These are phyloP conservation scores for Adansonia gregorii DNA, from an alignment of 441 rosid species.

Conservation along the genomic window DNA sequence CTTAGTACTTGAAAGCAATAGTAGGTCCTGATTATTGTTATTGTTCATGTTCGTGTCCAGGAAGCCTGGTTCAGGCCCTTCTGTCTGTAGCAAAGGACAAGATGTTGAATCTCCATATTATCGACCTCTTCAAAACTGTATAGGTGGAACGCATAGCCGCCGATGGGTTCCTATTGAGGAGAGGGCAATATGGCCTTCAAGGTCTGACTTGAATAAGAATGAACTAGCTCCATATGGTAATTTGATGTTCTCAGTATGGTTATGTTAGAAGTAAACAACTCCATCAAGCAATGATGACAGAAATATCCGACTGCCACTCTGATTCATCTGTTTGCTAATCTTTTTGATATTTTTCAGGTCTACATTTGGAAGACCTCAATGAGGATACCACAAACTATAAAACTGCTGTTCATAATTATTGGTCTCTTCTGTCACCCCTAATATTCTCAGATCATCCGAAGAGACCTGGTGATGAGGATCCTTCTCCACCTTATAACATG, in stretches of 20 bases:
- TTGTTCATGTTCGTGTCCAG: slow-evolving; percentile 46
- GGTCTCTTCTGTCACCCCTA: slow-evolving; percentile 96
- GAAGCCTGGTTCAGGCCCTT: slow-evolving; percentile 77
- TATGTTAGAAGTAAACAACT: slow-evolving; percentile 18
- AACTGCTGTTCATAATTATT: slow-evolving; percentile 63
- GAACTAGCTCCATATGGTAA: slow-evolving; percentile 85
- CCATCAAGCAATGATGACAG: slow-evolving; percentile 6
- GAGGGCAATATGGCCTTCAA: slow-evolving; percentile 80
- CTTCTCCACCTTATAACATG: slow-evolving; percentile 97
- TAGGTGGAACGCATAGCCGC: slow-evolving; percentile 79
- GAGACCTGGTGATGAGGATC: slow-evolving; percentile 98
- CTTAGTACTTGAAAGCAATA: slow-evolving; percentile 24
- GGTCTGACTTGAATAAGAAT: slow-evolving; percentile 75
- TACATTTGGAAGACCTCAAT: slow-evolving; percentile 60
- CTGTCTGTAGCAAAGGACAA: slow-evolving; percentile 74
- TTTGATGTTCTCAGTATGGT: slow-evolving; percentile 6
- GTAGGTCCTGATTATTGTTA: slow-evolving; percentile 26
- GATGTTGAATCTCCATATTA: slow-evolving; percentile 93
- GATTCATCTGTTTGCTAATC: slow-evolving; percentile 16
- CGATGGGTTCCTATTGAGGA: slow-evolving; percentile 86
- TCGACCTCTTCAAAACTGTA: slow-evolving; percentile 82
- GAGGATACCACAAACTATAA: slow-evolving; percentile 76
- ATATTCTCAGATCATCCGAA: slow-evolving; percentile 99
- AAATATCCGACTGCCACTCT: slow-evolving; percentile 10
- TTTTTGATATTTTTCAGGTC: slow-evolving; percentile 49